Conservation (phyloP, 306 rosid genomes). For the Senna tora region DNA sequence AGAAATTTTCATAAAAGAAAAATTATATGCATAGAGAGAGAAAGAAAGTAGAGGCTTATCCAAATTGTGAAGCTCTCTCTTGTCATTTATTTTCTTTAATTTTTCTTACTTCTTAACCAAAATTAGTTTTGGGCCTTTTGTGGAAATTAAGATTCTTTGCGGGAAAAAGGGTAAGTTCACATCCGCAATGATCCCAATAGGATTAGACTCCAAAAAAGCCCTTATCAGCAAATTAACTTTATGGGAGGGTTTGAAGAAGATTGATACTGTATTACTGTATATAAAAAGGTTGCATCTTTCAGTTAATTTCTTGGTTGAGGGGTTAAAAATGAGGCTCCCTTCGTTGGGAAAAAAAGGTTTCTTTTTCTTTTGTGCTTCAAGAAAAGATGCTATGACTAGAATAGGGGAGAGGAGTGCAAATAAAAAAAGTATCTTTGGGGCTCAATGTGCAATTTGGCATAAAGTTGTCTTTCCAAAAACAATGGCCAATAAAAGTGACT, state of each 20-base stretch:
- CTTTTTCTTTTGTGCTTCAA: constrained; percentile 24
- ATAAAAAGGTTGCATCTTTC: constrained; percentile 37
- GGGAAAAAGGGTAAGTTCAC: constrained; percentile 32
- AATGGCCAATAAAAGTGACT: not conserved
- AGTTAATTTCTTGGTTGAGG: constrained; percentile 34
- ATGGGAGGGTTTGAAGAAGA: constrained; percentile 36
- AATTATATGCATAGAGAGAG: no score
- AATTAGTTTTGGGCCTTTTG: constrained; percentile 20
- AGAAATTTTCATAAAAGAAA: no score
- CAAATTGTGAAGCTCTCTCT: constrained; percentile 34
- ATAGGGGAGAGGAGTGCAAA: no score
- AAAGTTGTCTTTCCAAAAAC: constrained; percentile 29
- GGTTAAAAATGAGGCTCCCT: constrained; percentile 16
- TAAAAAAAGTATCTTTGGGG: constrained; percentile 13
- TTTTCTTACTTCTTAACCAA: constrained; percentile 32
- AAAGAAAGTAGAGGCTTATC: constrained; percentile 10
- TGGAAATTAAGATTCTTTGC: constrained; percentile 62
- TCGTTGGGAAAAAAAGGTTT: constrained; percentile 9
- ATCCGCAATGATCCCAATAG: constrained; percentile 36
- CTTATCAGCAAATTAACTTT: constrained; percentile 31
- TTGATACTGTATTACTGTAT: constrained; percentile 29
- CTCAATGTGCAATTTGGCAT: constrained; percentile 11
- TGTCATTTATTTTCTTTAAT: not conserved
- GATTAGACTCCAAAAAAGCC: constrained; percentile 2
- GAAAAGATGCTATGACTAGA: constrained; percentile 36